phyloP scores from a whole-genome alignment of 352 stramenopile genomes.

The Pythium monospermum region DNA sequence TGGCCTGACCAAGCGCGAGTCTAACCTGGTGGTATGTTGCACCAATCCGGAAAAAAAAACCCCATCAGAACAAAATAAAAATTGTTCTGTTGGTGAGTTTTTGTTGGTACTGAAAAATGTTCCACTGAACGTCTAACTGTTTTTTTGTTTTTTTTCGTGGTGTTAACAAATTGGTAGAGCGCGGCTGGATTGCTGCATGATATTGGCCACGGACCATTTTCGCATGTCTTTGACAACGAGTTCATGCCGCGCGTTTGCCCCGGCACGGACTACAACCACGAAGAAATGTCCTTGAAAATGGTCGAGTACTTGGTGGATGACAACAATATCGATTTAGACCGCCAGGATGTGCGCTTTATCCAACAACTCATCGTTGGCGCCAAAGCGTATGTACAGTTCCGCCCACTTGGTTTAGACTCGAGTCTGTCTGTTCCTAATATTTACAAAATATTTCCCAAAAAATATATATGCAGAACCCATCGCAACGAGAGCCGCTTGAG shows the following conservation, averaged over 20 bases:
- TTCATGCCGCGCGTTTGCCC: slow-evolving; percentile 74
- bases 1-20: slow-evolving; percentile 86
- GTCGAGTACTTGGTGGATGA: slow-evolving; percentile 78
- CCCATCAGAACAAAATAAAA: not conserved
- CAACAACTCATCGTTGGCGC: slow-evolving; percentile 79
- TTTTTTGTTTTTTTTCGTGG: not conserved
- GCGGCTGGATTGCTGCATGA: slow-evolving; percentile 80
- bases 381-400: slow-evolving; percentile 46
- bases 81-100: no score
- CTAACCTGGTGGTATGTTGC: slow-evolving; percentile 41
- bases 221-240: slow-evolving; percentile 93
- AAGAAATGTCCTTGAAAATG: slow-evolving; percentile 79
- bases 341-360: slow-evolving; percentile 63
- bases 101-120: no score
- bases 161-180: slow-evolving; percentile 41
- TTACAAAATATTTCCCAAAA: not conserved
- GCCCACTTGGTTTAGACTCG: not conserved
- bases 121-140: no score
- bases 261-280: slow-evolving; percentile 55
- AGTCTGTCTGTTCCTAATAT: not conserved
- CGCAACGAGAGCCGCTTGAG: slow-evolving; percentile 38
- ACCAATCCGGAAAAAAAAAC: not conserved
- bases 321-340: slow-evolving; percentile 76
- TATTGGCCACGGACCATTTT: slow-evolving; percentile 94
- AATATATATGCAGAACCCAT: slow-evolving; percentile 31